Conservation (phyloP, 768 basidiomycete species). For the Termitomyces bulborhizus region DNA sequence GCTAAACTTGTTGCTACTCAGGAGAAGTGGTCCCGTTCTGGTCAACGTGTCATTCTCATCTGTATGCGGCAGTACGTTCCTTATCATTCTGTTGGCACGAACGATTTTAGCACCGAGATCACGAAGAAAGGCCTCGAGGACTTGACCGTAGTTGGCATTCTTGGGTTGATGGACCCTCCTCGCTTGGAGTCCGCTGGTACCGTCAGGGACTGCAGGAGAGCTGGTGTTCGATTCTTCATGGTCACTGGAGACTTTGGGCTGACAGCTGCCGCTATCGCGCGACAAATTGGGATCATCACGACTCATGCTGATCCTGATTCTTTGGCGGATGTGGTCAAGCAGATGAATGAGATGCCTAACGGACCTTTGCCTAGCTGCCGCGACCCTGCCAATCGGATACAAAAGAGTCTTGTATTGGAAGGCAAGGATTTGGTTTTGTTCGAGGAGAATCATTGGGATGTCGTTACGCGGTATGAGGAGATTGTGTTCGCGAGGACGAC, state of each 20-base stretch:
- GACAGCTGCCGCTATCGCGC: slow-evolving; percentile 45
- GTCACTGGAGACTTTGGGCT: slow-evolving; percentile 50
- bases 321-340: not conserved
- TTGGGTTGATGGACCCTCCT: slow-evolving; percentile 52
- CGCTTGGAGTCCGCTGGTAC: slow-evolving; percentile 40
- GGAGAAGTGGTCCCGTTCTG: slow-evolving; percentile 37
- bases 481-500: slow-evolving; percentile 51
- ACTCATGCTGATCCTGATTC: slow-evolving; percentile 20
- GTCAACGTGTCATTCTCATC: slow-evolving; percentile 49
- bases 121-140: slow-evolving; percentile 29
- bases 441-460: slow-evolving; percentile 29
- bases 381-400: slow-evolving; percentile 24
- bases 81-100: slow-evolving; percentile 12
- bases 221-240: slow-evolving; percentile 51
- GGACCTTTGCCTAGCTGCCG: not conserved
- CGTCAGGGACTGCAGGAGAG: slow-evolving; percentile 37
- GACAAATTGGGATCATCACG: slow-evolving; percentile 36
- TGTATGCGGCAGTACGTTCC: slow-evolving; percentile 22
- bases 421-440: slow-evolving; percentile 35
- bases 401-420: slow-evolving; percentile 31
- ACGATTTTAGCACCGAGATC: slow-evolving; percentile 25
- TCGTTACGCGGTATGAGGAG: slow-evolving; percentile 29
- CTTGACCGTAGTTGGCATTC: slow-evolving; percentile 41
- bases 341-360: not conserved
- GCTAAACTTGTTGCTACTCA: slow-evolving; percentile 20